Evolutionary conservation across 768 basidiomycete genomes (phyloP), one percentile per base, ranked within the genome.

Genomic region (Clitopilus passeckerianus): DNA sequence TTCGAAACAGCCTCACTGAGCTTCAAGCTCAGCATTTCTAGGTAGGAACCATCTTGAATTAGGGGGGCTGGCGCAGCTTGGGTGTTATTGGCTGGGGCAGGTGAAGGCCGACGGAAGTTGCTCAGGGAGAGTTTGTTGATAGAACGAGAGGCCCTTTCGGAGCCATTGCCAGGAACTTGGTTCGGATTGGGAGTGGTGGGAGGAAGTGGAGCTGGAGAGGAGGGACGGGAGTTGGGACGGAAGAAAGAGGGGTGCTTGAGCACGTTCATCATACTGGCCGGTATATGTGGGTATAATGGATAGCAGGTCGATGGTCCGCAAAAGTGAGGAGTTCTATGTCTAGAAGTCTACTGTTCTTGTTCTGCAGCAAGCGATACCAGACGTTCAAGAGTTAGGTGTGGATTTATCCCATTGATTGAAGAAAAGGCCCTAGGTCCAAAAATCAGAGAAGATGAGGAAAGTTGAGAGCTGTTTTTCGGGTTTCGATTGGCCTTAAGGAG

Each of bases 1-100:
- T 83, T 90, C 57, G 89, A 88, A 14, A 91, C 89, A 0, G 88
- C 90, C 71, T 93, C 91, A 66, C 87, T 91, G 50, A 93, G 76
- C 68, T 88, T 91, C 58, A 91, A 76, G 64, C 86, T 80, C 50
- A 93, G 81, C 59, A 85, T 82, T 68, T 91, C 87, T 57, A 92
- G 77, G 72, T 91, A 93, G 12, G 89, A 89, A 58, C 87, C 89
- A 70, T 92, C 90, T 64, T 90, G 90, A 30, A 87, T 73, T 33
- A 86, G 80, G 7, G 82, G 76, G 3, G 77, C 68, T 5, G 78
- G 75, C 12, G 73, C 63, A 2, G 77, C 67, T 53, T 65, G 66
- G 3, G 76, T 67, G 15, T 72, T 62, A 5, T 74, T 64, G 16
- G 64, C 63, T 0, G 79, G 71, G 14, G 85, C 76, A 14, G 83